phyloP scores from a whole-genome alignment of 2,329 filamentous ascomycete genomes.

The Fusarium transvaalense region DNA sequence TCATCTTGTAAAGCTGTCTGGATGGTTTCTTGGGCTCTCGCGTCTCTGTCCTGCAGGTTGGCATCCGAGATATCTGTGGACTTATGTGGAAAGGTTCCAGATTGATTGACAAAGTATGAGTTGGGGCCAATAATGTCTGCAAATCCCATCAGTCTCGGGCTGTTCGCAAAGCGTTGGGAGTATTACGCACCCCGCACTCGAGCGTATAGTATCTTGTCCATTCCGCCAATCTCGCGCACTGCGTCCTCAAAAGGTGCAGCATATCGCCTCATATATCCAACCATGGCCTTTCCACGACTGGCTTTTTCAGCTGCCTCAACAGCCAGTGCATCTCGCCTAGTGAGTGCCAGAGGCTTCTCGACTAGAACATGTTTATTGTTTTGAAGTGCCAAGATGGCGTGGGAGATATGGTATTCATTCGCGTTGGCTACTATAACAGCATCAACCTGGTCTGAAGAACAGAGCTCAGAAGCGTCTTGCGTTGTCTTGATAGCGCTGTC shows the following conservation, averaged over 20 bases:
- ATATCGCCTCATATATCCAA: conserved; percentile 73
- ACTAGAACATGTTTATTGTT: conserved; percentile 69
- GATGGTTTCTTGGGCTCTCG: background rate
- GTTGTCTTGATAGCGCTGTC: conserved; percentile 48
- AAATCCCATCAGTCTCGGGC: background rate
- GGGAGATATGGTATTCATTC: conserved; percentile 67
- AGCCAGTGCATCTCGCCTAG: conserved; percentile 57
- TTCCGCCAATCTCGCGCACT: conserved; percentile 64
- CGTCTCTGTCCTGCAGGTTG: background rate
- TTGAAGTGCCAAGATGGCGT: conserved; percentile 64
- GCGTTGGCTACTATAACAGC: conserved; percentile 66
- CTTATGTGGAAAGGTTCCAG: conserved; percentile 60
- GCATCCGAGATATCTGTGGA: conserved; percentile 44
- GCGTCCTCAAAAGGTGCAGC: conserved; percentile 66
- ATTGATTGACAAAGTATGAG: conserved; percentile 60
- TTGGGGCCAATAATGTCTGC: conserved; percentile 63
- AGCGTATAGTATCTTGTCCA: conserved; percentile 68
- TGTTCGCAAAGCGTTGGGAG: background rate
- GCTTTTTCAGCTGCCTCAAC: conserved; percentile 63
- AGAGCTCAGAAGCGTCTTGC: conserved; percentile 57
- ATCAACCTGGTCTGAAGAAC: conserved; percentile 59
- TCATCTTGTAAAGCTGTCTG: background rate
- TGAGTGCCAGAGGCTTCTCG: conserved; percentile 69
- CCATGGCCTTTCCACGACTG: conserved; percentile 62
- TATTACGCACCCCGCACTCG: conserved; percentile 51